Evolutionary conservation across 2,329 filamentous ascomycete genomes (phyloP), one percentile per base, ranked within the genome.

Genomic region (Incumbomyces lentus): DNA sequence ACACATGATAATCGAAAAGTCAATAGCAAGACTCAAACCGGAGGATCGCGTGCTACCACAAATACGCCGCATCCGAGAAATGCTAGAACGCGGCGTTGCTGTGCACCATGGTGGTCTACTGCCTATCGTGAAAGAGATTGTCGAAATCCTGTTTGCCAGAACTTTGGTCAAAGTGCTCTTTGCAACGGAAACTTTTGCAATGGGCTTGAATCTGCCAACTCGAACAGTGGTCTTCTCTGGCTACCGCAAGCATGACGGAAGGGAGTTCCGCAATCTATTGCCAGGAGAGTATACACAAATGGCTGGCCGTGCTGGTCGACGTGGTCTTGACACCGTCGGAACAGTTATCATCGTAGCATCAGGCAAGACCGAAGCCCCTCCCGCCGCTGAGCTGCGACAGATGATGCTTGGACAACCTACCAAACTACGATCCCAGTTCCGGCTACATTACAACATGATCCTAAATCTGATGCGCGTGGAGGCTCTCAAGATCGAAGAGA

Each of bases 381-480:
- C 89, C 2, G 87, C 86, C 41, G 78, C 75, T 30, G 81, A 90
- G 47, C 70, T 98, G 46, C 79, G 86, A 49, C 85, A 87, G 60
- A 96, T 98, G 87, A 95, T 98, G 53, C 75, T 96, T 3, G 92
- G 92, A 44, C 86, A 95, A 59, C 90, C 92, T 29, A 95, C 88
- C 19, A 96, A 96, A 67, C 75, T 98, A 40, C 80, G 88, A 39
- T 96, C 90, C 6, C 92, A 98, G 61, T 98, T 98, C 72, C 80
- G 92, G 50, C 73, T 98, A 40, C 98, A 93, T 0, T 98, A 98
- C 72, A 98, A 96, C 67, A 98, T 98, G 92, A 98, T 98, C 50
- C 71, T 98, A 26, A 98, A 96, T 60, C 72, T 98, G 29, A 73
- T 98, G 40, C 83, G 92, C 31, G 92, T 98, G 2, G 92, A 98